phyloP scores from a whole-genome alignment of 202 grass and related monocot genomes.

The Musa balbisiana region DNA sequence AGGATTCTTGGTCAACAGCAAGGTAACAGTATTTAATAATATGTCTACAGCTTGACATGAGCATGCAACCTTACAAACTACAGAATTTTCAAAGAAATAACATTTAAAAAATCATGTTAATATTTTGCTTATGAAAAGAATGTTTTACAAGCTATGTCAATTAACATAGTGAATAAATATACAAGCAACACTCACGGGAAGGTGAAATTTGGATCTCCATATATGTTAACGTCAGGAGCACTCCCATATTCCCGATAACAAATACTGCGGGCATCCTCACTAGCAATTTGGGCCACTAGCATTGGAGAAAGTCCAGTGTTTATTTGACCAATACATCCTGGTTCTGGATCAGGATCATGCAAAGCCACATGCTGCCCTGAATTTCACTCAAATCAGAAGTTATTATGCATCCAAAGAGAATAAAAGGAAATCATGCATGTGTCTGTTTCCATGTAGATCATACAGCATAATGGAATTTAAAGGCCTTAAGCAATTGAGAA shows the following conservation, averaged over 20 bases:
- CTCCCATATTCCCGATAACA: constrained; percentile 83
- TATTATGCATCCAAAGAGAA: not conserved
- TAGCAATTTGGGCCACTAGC: constrained; percentile 57
- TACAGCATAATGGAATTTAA: not conserved
- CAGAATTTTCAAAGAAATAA: no score
- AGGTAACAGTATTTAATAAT: no score
- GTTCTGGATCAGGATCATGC: constrained; percentile 67
- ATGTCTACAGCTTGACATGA: no score
- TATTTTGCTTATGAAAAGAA: not conserved
- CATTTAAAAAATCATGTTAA: not conserved
- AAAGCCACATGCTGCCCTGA: constrained; percentile 96
- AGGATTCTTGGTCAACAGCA: no score
- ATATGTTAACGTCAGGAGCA: constrained; percentile 83
- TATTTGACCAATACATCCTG: constrained; percentile 76
- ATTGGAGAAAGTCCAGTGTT: constrained; percentile 81
- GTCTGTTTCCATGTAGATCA: not conserved
- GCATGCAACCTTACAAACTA: no score
- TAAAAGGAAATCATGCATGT: not conserved
- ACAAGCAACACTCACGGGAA: constrained; percentile 76
- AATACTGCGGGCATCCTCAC: constrained; percentile 81
- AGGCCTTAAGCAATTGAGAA: not conserved
- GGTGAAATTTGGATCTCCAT: constrained; percentile 68
- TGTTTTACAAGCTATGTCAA: not conserved
- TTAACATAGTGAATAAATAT: constrained; percentile 1
- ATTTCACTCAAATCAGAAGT: constrained; percentile 27